Evolutionary conservation across 192 early-diverging fungal genomes (phyloP).

Genomic region (Coemansia sp.): DNA sequence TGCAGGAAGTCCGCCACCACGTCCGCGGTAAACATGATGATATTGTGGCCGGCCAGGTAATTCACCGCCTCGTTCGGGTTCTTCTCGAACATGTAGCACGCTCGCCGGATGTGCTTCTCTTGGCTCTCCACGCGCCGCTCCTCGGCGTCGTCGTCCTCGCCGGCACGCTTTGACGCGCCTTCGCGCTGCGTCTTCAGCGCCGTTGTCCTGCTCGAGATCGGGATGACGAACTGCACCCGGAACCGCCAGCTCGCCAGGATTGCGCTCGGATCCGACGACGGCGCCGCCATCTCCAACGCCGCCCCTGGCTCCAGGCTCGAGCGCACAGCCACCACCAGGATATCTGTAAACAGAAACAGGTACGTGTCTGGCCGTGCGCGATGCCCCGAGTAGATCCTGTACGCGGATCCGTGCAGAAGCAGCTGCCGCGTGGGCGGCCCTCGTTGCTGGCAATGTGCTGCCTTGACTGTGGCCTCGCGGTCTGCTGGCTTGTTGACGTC

Average conservation of each 20-base stretch:
- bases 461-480: too few relatives aligned
- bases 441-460: too few relatives aligned
- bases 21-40: constrained; percentile 33
- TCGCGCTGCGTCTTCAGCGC: constrained; percentile 31
- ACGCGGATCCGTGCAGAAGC: constrained; percentile 45
- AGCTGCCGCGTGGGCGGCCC: constrained; percentile 20
- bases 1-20: constrained; percentile 43
- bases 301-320: not conserved
- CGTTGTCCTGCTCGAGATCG: constrained; percentile 18
- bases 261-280: constrained; percentile 19
- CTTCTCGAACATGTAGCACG: constrained; percentile 44
- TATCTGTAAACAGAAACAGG: constrained; percentile 45
- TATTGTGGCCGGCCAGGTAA: constrained; percentile 45
- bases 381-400: constrained; percentile 34
- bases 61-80: constrained; percentile 45
- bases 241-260: constrained; percentile 25
- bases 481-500: too few relatives aligned
- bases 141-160: constrained; percentile 41
- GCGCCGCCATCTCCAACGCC: constrained; percentile 15
- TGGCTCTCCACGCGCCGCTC: constrained; percentile 36
- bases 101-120: constrained; percentile 43
- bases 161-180: constrained; percentile 33
- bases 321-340: constrained; percentile 41
- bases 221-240: constrained; percentile 38
- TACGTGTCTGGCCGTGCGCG: constrained; percentile 42